Evolutionary conservation across 2,329 filamentous ascomycete genomes (phyloP).

Genomic region (Colletotrichum magnum): DNA sequence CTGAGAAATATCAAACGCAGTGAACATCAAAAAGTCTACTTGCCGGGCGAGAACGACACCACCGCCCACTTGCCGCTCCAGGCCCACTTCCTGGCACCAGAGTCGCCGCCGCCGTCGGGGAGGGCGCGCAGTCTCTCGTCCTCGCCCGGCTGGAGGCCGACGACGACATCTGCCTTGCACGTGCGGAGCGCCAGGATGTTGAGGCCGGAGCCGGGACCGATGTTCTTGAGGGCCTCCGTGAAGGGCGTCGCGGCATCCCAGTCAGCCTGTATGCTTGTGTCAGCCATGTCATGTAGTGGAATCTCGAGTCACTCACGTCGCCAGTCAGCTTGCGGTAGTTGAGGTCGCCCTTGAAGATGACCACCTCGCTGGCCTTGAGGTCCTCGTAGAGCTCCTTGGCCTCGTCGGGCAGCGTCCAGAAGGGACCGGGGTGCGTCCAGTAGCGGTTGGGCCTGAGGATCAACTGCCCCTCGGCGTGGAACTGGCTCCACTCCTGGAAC

Average conservation of each 20-base stretch:
- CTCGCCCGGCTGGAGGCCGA: constrained; percentile 84
- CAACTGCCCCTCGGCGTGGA: constrained; percentile 88
- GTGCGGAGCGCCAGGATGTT: constrained; percentile 91
- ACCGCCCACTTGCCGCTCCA: constrained; percentile 98
- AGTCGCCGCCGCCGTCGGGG: constrained; percentile 79
- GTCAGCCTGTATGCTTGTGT: constrained; percentile 63
- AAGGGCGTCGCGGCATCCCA: constrained; percentile 95
- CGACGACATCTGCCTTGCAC: constrained; percentile 96
- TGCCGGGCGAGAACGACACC: constrained; percentile 76
- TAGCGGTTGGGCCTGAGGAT: constrained; percentile 87
- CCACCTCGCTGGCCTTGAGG: constrained; percentile 85
- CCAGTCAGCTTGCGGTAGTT: constrained; percentile 95
- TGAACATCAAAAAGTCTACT: constrained; percentile 25
- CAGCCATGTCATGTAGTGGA: neutral
- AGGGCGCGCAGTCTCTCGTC: constrained; percentile 83
- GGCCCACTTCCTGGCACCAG: constrained; percentile 85
- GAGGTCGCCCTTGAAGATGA: constrained; percentile 97
- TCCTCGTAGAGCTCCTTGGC: constrained; percentile 81
- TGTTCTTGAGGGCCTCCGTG: constrained; percentile 83
- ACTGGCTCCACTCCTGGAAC: constrained; percentile 83
- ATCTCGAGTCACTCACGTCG: constrained; percentile 74
- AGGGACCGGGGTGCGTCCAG: constrained; percentile 91
- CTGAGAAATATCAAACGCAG: constrained; percentile 4
- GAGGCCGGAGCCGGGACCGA: constrained; percentile 85
- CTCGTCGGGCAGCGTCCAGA: constrained; percentile 84